Conservation (phyloP, 1,284 basidiomycete genomes). For the Chalciporus sp. region DNA sequence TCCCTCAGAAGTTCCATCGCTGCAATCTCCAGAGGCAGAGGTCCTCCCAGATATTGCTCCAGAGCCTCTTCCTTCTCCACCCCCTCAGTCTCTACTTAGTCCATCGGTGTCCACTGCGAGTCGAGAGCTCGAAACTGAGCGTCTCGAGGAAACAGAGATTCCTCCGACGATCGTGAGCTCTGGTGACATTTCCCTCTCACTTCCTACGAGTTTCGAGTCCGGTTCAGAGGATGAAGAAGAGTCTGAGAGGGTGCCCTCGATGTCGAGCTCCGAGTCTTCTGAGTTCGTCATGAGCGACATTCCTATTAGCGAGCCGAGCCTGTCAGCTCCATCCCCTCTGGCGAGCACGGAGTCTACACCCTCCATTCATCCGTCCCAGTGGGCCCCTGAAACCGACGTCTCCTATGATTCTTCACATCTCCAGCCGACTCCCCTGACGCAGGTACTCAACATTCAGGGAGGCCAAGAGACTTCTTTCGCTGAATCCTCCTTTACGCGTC, state of each 20-base stretch:
- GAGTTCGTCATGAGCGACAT: conserved; percentile 29
- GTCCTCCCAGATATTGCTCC: conserved; percentile 32
- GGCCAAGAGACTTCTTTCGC: conserved; percentile 57
- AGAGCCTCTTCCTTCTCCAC: conserved; percentile 42
- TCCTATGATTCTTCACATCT: conserved; percentile 74
- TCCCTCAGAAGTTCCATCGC: conserved; percentile 31
- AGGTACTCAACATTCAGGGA: conserved; percentile 58
- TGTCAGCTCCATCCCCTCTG: conserved; percentile 24
- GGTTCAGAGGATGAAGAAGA: conserved; percentile 25
- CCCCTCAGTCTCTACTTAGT: conserved; percentile 35
- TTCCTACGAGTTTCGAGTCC: conserved; percentile 26
- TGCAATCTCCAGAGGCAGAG: conserved; percentile 34
- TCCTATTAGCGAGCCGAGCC: conserved; percentile 33
- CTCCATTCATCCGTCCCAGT: conserved; percentile 46
- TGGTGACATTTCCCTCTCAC: conserved; percentile 25
- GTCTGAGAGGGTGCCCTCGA: conserved; percentile 16
- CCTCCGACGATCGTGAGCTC: conserved; percentile 24
- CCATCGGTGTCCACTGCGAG: conserved; percentile 31
- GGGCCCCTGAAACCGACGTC: conserved; percentile 60
- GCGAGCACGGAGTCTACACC: conserved; percentile 34
- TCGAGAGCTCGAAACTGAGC: conserved; percentile 28
- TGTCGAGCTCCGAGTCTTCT: conserved; percentile 37
- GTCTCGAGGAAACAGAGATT: conserved; percentile 9
- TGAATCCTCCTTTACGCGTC: conserved; percentile 57
- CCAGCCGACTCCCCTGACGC: conserved; percentile 64